phyloP scores from a whole-genome alignment of 1,284 basidiomycete genomes.

The Rugosomyces carneus region DNA sequence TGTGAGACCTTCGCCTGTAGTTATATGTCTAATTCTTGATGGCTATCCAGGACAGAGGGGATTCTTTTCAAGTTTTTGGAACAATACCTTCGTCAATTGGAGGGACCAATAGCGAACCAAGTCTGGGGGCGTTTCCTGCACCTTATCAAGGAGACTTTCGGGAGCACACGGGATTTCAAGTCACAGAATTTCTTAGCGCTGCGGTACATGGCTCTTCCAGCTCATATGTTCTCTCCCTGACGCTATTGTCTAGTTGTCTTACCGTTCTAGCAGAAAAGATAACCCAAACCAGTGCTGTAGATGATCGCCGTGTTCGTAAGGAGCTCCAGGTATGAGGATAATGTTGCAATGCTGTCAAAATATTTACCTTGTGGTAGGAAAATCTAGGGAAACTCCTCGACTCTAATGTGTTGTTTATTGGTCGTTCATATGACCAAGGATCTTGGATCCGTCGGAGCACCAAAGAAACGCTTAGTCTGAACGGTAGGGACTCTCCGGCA shows the following conservation, averaged over 20 bases:
- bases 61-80: constrained; percentile 83
- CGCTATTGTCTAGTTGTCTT: constrained; percentile 54
- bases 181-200: constrained; percentile 70
- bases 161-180: constrained; percentile 57
- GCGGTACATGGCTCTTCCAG: constrained; percentile 41
- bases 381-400: constrained; percentile 85
- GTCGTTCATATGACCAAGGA: constrained; percentile 68
- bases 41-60: constrained; percentile 48
- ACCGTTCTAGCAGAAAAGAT: constrained; percentile 80
- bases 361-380: constrained; percentile 44
- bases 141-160: constrained; percentile 75
- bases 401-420: constrained; percentile 67
- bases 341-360: background rate
- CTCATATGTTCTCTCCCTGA: background rate
- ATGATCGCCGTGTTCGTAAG: constrained; percentile 83
- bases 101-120: constrained; percentile 86
- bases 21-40: background rate
- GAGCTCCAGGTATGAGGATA: constrained; percentile 69
- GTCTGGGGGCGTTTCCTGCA: constrained; percentile 83
- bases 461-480: constrained; percentile 49
- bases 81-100: constrained; percentile 78
- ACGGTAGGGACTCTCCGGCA: constrained; percentile 66
- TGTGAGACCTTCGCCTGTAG: constrained; percentile 40
- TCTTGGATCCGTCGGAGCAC: constrained; percentile 73
- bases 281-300: constrained; percentile 82